These are phyloP conservation scores for Annulohypoxylon bovei DNA, from an alignment of 495 filamentous ascomycete species.

Conservation along the genomic window DNA sequence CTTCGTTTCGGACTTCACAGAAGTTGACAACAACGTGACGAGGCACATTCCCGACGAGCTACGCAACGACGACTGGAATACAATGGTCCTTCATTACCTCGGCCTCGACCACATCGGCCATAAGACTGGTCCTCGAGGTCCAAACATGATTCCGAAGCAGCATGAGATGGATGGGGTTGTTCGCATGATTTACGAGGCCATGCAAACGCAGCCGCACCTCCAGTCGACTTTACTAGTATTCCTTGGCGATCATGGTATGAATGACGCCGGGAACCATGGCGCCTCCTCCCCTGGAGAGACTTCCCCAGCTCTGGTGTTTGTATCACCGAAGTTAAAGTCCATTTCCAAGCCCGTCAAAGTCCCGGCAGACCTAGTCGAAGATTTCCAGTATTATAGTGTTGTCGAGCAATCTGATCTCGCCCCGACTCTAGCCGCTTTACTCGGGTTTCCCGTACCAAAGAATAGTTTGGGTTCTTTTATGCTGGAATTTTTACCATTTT, in stretches of 20 bases:
- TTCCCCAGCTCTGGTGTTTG: conserved; percentile 88
- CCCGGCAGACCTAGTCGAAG: conserved; percentile 57
- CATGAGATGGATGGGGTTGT: conserved; percentile 92
- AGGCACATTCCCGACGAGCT: conserved; percentile 85
- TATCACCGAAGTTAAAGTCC: conserved; percentile 81
- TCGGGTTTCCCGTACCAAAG: conserved; percentile 89
- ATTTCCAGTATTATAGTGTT: conserved; percentile 81
- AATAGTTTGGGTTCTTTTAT: conserved; percentile 95
- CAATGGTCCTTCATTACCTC: conserved; percentile 92
- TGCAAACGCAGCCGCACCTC: conserved; percentile 74
- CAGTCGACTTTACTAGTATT: conserved; percentile 83
- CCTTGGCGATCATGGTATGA: conserved; percentile 98
- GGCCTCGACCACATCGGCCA: conserved; percentile 98
- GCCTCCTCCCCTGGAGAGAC: conserved; percentile 93
- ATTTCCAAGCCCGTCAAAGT: conserved; percentile 59
- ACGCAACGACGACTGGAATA: conserved; percentile 83
- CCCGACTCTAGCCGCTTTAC: conserved; percentile 84
- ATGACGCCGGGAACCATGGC: conserved; percentile 96
- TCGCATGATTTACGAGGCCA: conserved; percentile 75
- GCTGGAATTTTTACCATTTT: conserved; percentile 77
- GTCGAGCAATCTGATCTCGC: conserved; percentile 94
- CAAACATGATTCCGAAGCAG: conserved; percentile 93
- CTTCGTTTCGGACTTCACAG: conserved; percentile 97
- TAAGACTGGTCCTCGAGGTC: conserved; percentile 89
- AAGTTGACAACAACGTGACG: conserved; percentile 98